These are phyloP conservation scores for Backusella macrospora DNA, from an alignment of 192 early-diverging fungal species.

Conservation along the genomic window DNA sequence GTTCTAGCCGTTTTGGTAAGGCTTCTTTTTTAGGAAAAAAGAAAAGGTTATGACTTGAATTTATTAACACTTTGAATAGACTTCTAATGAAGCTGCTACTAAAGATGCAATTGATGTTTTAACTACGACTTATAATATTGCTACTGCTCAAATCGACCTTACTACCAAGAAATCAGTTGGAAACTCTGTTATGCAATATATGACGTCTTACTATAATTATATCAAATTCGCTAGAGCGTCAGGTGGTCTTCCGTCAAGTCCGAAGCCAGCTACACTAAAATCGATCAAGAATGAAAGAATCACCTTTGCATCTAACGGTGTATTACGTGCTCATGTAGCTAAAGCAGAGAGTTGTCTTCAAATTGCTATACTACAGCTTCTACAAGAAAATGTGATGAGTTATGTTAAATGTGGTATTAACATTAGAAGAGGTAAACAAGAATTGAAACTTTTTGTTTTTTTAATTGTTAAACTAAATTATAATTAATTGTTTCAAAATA, in stretches of 20 bases:
- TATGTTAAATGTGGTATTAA: slow-evolving; percentile 58
- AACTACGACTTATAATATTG: slow-evolving; percentile 25
- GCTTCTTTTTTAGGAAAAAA: background rate
- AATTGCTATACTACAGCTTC: slow-evolving; percentile 49
- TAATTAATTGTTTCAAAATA: background rate
- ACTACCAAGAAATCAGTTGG: slow-evolving; percentile 38
- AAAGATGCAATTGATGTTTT: slow-evolving; percentile 31
- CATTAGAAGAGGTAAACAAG: slow-evolving; percentile 50
- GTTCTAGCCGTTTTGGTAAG: slow-evolving; percentile 33
- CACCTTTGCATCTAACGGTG: slow-evolving; percentile 53
- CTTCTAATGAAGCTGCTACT: slow-evolving; percentile 18
- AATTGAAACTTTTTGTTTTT: background rate
- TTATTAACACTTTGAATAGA: slow-evolving; percentile 5
- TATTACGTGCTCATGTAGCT: slow-evolving; percentile 52
- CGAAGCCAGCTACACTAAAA: slow-evolving; percentile 11
- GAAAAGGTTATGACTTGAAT: background rate
- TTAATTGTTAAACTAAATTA: background rate
- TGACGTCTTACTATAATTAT: slow-evolving; percentile 29
- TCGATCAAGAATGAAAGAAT: slow-evolving; percentile 10
- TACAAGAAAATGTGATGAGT: slow-evolving; percentile 51
- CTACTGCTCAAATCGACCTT: slow-evolving; percentile 25
- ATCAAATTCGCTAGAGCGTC: slow-evolving; percentile 19
- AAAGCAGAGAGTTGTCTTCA: slow-evolving; percentile 53
- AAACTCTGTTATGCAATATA: slow-evolving; percentile 42
- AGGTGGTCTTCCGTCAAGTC: slow-evolving; percentile 11